Evolutionary conservation across 2,329 filamentous ascomycete genomes (phyloP).

Genomic region (Pleurostoma richardsiae): DNA sequence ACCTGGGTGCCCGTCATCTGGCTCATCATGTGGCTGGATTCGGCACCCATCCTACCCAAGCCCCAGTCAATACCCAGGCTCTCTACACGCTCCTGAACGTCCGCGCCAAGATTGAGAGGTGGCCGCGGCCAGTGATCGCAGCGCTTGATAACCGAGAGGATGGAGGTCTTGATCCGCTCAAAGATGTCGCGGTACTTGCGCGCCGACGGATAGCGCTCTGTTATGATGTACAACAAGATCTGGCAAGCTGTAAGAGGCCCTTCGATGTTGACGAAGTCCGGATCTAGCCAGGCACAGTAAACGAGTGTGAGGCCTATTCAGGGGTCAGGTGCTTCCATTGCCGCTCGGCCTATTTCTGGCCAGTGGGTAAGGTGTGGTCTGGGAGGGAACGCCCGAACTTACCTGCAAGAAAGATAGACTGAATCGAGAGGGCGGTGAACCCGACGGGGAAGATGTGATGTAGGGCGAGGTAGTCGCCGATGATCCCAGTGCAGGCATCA

Average conservation of each 20-base stretch:
- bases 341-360: too few species aligned
- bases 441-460: constrained; percentile 22
- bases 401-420: constrained; percentile 22
- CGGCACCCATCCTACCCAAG: constrained; percentile 12
- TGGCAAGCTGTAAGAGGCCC: constrained; percentile 20
- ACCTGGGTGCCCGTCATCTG: constrained; percentile 18
- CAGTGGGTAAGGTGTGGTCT: too few species aligned
- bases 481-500: constrained; percentile 19
- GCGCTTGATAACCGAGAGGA: constrained; percentile 17
- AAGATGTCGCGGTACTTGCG: constrained; percentile 24
- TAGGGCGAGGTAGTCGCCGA: constrained; percentile 17
- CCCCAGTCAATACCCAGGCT: constrained; percentile 15
- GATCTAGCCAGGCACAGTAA: constrained; percentile 21
- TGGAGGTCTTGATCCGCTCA: constrained; percentile 21
- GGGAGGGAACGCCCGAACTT: not conserved
- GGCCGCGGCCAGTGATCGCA: constrained; percentile 20
- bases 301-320: constrained; percentile 17
- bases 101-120: constrained; percentile 17
- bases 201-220: constrained; percentile 23
- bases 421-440: constrained; percentile 21
- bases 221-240: constrained; percentile 22
- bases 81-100: constrained; percentile 16
- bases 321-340: not conserved
- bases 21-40: constrained; percentile 22
- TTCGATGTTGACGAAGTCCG: constrained; percentile 16